phyloP scores from a whole-genome alignment of 2,329 filamentous ascomycete genomes.

The Mycosphaerella arachidis region DNA sequence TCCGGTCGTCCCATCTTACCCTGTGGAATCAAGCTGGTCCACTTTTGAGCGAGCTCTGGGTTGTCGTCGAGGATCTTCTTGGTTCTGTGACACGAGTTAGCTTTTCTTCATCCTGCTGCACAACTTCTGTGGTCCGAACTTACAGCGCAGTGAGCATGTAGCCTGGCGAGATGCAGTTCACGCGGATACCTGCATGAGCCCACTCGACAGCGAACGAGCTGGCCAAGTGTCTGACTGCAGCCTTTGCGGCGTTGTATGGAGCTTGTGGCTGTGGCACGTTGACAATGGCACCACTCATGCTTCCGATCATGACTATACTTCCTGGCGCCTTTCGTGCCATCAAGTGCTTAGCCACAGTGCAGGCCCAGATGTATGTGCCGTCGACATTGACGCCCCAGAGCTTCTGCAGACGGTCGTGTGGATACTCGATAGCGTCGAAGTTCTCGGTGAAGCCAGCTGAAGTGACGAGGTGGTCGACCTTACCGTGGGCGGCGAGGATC shows the following conservation, averaged over 20 bases:
- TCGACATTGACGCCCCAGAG: constrained; percentile 93
- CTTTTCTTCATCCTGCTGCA: neutral
- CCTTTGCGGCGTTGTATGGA: constrained; percentile 90
- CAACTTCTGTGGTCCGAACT: constrained; percentile 38
- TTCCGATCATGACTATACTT: constrained; percentile 91
- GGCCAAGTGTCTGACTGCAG: constrained; percentile 82
- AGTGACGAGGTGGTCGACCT: constrained; percentile 87
- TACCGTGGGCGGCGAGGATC: constrained; percentile 64
- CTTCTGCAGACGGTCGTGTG: constrained; percentile 84
- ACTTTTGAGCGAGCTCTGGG: constrained; percentile 81
- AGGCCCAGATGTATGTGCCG: constrained; percentile 85
- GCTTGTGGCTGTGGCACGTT: constrained; percentile 93
- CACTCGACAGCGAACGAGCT: constrained; percentile 89
- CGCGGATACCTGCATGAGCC: constrained; percentile 80
- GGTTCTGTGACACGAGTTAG: constrained; percentile 53
- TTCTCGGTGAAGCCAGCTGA: constrained; percentile 98
- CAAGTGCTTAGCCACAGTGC: constrained; percentile 77
- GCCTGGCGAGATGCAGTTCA: constrained; percentile 91
- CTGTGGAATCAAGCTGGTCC: constrained; percentile 86
- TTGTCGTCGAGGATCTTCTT: constrained; percentile 93
- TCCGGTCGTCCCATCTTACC: constrained; percentile 90
- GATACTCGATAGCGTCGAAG: constrained; percentile 86
- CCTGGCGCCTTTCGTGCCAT: constrained; percentile 75
- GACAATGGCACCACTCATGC: constrained; percentile 90
- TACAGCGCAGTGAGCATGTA: constrained; percentile 95